Evolutionary conservation across 306 rosid genomes (phyloP).

Genomic region (Boehmeria nivea): DNA sequence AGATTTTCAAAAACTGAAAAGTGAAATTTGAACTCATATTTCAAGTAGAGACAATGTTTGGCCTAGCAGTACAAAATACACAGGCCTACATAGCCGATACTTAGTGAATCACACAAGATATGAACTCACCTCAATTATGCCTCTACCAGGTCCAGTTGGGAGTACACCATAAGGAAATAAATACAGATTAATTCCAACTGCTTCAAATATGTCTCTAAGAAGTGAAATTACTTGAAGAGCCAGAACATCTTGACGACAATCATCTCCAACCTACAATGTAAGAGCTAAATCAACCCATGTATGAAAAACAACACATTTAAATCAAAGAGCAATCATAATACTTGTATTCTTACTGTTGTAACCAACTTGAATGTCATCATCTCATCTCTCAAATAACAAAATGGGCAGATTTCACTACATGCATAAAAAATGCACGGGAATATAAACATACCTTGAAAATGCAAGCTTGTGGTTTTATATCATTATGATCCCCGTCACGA

Average conservation of each 20-base stretch:
- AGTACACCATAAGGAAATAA: conserved; percentile 93
- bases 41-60: too few relatives aligned
- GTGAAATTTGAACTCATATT: too few relatives aligned
- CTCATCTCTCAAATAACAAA: conserved; percentile 17
- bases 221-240: conserved; percentile 98
- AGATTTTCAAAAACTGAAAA: too few relatives aligned
- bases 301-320: too few relatives aligned
- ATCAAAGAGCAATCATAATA: background rate
- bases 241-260: conserved; percentile 98
- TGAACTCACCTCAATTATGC: conserved; percentile 85
- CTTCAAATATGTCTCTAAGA: conserved; percentile 89
- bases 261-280: conserved; percentile 86
- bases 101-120: conserved; percentile 11
- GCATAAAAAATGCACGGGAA: background rate
- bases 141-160: conserved; percentile 94
- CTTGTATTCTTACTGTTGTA: background rate
- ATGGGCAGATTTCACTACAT: too few relatives aligned
- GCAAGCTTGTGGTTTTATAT: conserved; percentile 86
- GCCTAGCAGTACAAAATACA: too few relatives aligned
- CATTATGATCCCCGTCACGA: conserved; percentile 66
- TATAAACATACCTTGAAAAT: conserved; percentile 73
- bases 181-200: conserved; percentile 85
- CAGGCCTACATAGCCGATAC: conserved; percentile 1
- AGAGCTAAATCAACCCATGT: conserved; percentile 30
- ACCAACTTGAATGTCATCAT: background rate